A percentile compares a stretch with the other conserved stretches of the same genome.
phyloP scores from a whole-genome alignment of 164 flowering plant species.

The Magnolia officinalis region DNA sequence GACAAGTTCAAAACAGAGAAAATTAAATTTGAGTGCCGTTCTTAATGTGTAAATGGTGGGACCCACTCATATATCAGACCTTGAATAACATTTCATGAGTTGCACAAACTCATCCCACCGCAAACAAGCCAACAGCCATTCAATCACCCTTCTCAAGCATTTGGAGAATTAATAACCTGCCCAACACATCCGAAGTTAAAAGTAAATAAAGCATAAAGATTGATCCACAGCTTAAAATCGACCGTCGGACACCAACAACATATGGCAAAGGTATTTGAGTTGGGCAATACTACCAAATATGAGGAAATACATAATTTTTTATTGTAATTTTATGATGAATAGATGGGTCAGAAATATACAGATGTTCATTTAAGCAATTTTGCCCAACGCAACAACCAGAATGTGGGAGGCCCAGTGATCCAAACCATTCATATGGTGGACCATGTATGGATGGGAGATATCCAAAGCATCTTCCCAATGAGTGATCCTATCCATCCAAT shows the following conservation, averaged over 20 bases:
- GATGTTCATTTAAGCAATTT: not conserved
- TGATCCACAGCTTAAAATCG: not conserved
- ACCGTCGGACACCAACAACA: not conserved
- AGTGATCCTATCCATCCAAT: no score
- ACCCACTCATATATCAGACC: no score
- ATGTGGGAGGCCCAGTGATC: not conserved
- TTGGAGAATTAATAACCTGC: not conserved
- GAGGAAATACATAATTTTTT: no score
- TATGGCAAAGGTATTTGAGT: not conserved
- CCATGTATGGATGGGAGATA: no score
- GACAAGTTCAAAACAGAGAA: no score
- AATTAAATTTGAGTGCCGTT: no score
- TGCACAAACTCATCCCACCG: not conserved
- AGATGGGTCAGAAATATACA: not conserved
- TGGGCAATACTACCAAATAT: not conserved
- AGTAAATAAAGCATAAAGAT: not conserved
- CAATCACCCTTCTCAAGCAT: constrained; percentile 1
- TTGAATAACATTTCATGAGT: no score
- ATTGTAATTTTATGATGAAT: not conserved
- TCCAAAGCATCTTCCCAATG: no score
- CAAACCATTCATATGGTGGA: no score
- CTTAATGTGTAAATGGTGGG: no score
- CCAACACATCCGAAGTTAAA: not conserved
- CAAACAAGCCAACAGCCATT: not conserved
- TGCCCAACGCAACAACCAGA: not conserved